phyloP scores from a whole-genome alignment of 257 asterid species.

The Gynochthodes officinalis region DNA sequence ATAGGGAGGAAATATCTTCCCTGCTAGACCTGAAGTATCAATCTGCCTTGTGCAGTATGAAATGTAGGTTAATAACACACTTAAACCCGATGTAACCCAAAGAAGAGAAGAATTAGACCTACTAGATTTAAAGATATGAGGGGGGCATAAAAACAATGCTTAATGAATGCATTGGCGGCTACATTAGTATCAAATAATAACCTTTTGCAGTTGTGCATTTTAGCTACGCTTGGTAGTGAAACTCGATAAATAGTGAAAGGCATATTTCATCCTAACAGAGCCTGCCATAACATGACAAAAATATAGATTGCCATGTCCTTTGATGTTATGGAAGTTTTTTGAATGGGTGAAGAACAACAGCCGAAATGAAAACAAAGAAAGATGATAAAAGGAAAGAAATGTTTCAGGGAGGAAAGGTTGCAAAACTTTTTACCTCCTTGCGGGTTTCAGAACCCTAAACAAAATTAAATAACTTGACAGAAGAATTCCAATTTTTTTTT shows the following conservation, averaged over 20 bases:
- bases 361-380: too few species aligned
- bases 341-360: too few species aligned
- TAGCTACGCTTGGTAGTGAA: too few species aligned
- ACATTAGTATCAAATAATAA: background rate
- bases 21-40: slow-evolving; percentile 2
- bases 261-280: background rate
- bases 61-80: background rate
- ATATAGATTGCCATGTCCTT: too few species aligned
- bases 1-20: background rate
- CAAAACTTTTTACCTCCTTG: too few species aligned
- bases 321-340: too few species aligned
- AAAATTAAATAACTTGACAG: too few species aligned
- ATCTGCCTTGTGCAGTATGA: background rate
- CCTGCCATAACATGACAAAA: background rate
- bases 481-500: too few species aligned
- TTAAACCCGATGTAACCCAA: background rate
- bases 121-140: background rate
- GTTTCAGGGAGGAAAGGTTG: too few species aligned
- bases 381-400: too few species aligned
- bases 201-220: background rate
- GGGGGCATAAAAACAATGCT: background rate
- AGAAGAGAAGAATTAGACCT: background rate
- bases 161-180: background rate
- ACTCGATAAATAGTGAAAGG: background rate
- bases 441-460: too few species aligned